These are phyloP conservation scores for Mortierella sp. DNA, from an alignment of 371 early-diverging fungal species.

Conservation along the genomic window DNA sequence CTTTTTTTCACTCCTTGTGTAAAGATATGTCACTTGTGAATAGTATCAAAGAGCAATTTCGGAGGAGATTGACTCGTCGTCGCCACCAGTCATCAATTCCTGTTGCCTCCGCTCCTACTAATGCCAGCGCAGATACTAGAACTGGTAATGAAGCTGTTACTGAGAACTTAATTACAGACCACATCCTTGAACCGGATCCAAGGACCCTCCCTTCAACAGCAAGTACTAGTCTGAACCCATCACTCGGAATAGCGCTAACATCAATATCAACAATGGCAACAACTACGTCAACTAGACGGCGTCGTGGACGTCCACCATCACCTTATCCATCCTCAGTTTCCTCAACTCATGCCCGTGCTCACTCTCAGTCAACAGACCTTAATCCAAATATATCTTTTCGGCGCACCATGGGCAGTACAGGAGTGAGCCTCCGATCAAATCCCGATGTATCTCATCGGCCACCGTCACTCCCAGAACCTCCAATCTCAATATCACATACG, in stretches of 20 bases:
- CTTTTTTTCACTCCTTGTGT: background rate
- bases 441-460: background rate
- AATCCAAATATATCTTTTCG: no score
- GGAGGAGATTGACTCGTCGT: slow-evolving; percentile 3
- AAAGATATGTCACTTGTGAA: slow-evolving; percentile 11
- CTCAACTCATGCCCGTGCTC: background rate
- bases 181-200: background rate
- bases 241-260: background rate
- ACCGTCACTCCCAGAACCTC: background rate
- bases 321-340: slow-evolving; percentile 9
- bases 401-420: background rate
- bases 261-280: background rate
- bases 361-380: background rate
- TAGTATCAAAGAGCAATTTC: slow-evolving; percentile 10
- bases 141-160: background rate
- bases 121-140: background rate
- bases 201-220: background rate
- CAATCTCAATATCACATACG: background rate
- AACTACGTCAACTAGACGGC: background rate
- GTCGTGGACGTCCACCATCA: slow-evolving; percentile 12
- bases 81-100: background rate
- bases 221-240: background rate
- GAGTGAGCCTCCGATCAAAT: background rate
- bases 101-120: background rate
- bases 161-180: background rate